Evolutionary conservation across 1,284 basidiomycete genomes (phyloP).

Genomic region (Apiotrichum veenhuisii): DNA sequence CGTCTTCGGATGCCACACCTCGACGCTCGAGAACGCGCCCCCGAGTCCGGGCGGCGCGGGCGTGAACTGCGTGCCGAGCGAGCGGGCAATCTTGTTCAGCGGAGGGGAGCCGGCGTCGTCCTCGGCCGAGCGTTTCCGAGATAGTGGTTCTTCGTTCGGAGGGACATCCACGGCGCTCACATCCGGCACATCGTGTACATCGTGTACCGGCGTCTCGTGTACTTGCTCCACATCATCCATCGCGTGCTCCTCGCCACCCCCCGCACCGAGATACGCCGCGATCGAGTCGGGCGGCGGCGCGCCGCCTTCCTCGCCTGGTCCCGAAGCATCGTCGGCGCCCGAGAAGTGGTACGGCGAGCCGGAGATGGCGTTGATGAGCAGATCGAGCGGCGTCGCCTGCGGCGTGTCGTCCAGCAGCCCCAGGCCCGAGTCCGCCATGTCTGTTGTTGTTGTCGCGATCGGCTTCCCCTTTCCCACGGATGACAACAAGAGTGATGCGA

Average conservation of each 20-base stretch:
- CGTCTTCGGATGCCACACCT: slow-evolving; percentile 44
- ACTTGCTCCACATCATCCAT: not conserved
- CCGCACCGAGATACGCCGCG: not conserved
- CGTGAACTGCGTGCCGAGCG: slow-evolving; percentile 9
- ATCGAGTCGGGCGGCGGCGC: not conserved
- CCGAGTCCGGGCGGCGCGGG: not conserved
- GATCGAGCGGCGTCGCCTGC: slow-evolving; percentile 32
- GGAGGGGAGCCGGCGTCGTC: slow-evolving; percentile 8
- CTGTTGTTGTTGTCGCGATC: slow-evolving; percentile 13
- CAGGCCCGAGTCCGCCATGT: slow-evolving; percentile 10
- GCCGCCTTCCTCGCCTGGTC: not conserved
- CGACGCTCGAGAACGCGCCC: slow-evolving; percentile 23
- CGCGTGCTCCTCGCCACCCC: not conserved
- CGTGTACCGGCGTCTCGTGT: too few species aligned
- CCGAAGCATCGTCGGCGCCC: not conserved
- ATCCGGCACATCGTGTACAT: too few species aligned
- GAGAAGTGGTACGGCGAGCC: slow-evolving; percentile 16
- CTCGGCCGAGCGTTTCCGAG: slow-evolving; percentile 1
- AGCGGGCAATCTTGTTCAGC: slow-evolving; percentile 12
- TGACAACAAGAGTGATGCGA: not conserved
- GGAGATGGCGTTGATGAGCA: slow-evolving; percentile 44
- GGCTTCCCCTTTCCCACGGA: slow-evolving; percentile 18
- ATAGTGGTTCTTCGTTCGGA: not conserved
- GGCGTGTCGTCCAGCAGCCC: slow-evolving; percentile 19
- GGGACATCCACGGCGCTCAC: too few species aligned